Percentiles rank a stretch among this genome's conserved stretches.
phyloP scores from a whole-genome alignment of 1,139 yeast genomes.

The Debaryomyces sp. region DNA sequence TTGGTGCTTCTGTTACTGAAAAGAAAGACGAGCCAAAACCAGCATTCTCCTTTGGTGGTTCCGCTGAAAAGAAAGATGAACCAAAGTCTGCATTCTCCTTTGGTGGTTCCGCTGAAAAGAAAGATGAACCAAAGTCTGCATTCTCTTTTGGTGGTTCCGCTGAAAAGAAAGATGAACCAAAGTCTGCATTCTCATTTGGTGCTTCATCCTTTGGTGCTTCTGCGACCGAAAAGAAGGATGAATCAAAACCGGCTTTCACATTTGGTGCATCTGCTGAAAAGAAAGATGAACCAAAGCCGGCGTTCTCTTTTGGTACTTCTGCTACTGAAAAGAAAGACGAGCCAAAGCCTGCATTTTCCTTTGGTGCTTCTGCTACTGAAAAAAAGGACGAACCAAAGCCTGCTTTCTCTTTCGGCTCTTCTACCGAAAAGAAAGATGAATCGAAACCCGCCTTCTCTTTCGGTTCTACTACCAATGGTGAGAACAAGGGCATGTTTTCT shows the following conservation, averaged over 20 bases:
- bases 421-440: conserved; percentile 6
- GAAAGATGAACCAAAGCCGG: conserved; percentile 15
- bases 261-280: conserved; percentile 3
- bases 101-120: conserved; percentile 13
- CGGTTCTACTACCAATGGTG: conserved; percentile 14
- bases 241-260: neutral
- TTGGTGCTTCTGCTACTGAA: conserved; percentile 12
- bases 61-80: conserved; percentile 6
- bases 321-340: conserved; percentile 9
- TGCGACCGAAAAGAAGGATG: neutral
- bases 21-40: conserved; percentile 10
- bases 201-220: conserved; percentile 22
- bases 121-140: conserved; percentile 17
- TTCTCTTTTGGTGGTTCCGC: conserved; percentile 17
- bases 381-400: conserved; percentile 10
- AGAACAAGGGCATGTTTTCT: conserved; percentile 15
- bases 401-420: conserved; percentile 13
- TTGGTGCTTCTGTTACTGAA: conserved; percentile 15
- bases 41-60: conserved; percentile 13
- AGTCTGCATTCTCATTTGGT: conserved; percentile 24
- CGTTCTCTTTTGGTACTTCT: conserved; percentile 22
- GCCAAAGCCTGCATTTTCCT: conserved; percentile 20
- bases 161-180: conserved; percentile 7
- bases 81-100: conserved; percentile 29
- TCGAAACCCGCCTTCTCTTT: conserved; percentile 29